Base-by-base conservation (phyloP, 495 filamentous ascomycete genomes). In the Penicillium atrosanguineum region DNA sequence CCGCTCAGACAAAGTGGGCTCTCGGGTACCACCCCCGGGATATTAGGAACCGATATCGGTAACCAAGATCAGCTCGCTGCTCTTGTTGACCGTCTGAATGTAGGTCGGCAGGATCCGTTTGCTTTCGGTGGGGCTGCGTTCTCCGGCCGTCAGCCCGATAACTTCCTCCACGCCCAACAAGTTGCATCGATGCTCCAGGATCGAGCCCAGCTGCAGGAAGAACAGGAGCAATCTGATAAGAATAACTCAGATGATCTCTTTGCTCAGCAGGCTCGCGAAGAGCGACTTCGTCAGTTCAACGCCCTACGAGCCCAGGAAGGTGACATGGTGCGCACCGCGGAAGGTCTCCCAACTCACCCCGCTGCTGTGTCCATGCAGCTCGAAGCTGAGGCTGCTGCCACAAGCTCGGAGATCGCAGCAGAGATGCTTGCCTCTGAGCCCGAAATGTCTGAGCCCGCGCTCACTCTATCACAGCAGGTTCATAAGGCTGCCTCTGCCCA, bases 391-490 rank as follows among this genome's bases (percentile, higher is more conserved):
- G 41, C 53, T 16, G 38, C 63, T 14, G 55, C 65, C 15, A 55
- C 59, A 23, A 52, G 62, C 9, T 40, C 55, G 26, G 60, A 72
- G 36, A 53, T 55, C 40, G 46, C 59, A 28, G 23, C 58, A 52
- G 34, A 67, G 52, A 36, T 40, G 26, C 31, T 56, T 40, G 23
- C 56, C 7, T 62, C 67, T 41, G 44, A 75, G 31, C 23, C 47
- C 29, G 38, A 34, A 21, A 65, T 39, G 21, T 56, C 54, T 19
- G 71, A 75, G 48, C 66, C 70, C 20, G 53, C 68, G 26, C 78
- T 91, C 1, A 90, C 89, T 29, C 78, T 95, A 11, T 88, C 87
- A n/a, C 88, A 96, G 69, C 90, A 93, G 69, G 89, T 94, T 7
- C 87, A 90, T 66, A 88, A 91, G 69, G 88, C 90, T 20, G 83